phyloP scores from a whole-genome alignment of 1,284 basidiomycete species.

The Microbotryum silenes-acaulis region DNA sequence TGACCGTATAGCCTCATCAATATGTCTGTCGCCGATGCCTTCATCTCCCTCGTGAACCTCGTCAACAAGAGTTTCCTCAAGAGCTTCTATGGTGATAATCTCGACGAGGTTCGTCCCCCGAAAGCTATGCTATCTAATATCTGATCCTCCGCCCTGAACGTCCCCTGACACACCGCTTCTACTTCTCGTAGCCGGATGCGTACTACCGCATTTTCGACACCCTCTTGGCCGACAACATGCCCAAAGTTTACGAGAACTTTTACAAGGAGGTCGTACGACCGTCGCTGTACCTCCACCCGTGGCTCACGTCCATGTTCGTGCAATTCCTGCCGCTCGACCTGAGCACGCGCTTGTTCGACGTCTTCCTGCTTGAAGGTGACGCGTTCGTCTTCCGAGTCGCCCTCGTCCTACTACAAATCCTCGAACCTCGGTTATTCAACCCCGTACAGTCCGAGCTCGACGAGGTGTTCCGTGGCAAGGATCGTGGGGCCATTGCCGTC shows the following conservation, averaged over 20 bases:
- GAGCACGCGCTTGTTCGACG: conserved; percentile 41
- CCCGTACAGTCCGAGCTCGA: conserved; percentile 67
- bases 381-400: conserved; percentile 74
- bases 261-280: conserved; percentile 55
- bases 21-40: conserved; percentile 65
- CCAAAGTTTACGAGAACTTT: conserved; percentile 56
- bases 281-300: conserved; percentile 60
- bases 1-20: conserved; percentile 55
- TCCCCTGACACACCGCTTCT: too few species aligned
- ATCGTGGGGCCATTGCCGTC: conserved; percentile 34
- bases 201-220: conserved; percentile 76
- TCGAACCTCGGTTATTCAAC: conserved; percentile 80
- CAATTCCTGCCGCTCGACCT: conserved; percentile 34
- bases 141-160: background rate
- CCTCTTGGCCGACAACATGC: conserved; percentile 83
- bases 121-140: too few species aligned
- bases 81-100: conserved; percentile 69
- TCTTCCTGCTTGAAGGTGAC: conserved; percentile 77
- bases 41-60: conserved; percentile 80
- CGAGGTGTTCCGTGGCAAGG: conserved; percentile 46
- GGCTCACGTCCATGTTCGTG: conserved; percentile 73
- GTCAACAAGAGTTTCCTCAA: conserved; percentile 75
- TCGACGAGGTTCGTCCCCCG: conserved; percentile 63
- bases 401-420: conserved; percentile 70
- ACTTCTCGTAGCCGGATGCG: conserved; percentile 31